Evolutionary conservation across 2,329 filamentous ascomycete species (phyloP), one percentile per base, ranked within the genome.

Genomic region (Botrytis hyacinthi): DNA sequence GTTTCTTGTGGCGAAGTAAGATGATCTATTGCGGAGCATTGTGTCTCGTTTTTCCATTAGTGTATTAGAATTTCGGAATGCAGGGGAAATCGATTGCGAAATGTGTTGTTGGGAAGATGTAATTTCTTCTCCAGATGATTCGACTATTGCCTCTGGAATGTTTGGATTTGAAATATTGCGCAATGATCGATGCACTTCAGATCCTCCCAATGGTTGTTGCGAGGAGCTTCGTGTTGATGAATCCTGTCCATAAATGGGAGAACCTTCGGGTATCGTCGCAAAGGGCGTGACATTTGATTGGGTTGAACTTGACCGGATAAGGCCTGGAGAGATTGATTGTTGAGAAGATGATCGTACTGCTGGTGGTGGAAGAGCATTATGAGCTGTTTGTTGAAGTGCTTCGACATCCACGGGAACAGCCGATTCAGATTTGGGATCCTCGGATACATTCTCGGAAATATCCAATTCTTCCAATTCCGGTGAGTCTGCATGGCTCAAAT

Each of bases 401-500:
- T 87, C 84, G 1, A 93, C 81, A 73, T 92, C 84, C 29, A 94
- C 86, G 2, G 91, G 91, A 4, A 85, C 89, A 29, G 88, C 82
- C 7, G 82, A 79, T 78, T 94, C 91, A 67, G 83, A 78, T 37
- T 79, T 76, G 54, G 78, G 78, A 18, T 80, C 83, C 77, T 79
- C 80, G 29, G 80, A 76, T 76, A 83, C 75, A 78, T 82, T 74
- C 77, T 86, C 81, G 75, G 86, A 79, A 6, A 89, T 80, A 37
- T 87, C 84, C 20, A 92, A 81, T 2, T 89, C 87, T 12, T 93
- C 91, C 0, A 87, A 82, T 66, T 90, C 87, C 1, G 94, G 94
- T 8, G 85, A 84, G 26, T 98, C 95, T 10, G 95, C 94, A 60
- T 88, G 84, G 76, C 90, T 90, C 18, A 97, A 86, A 81, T 97